phyloP scores from a whole-genome alignment of 169 alveolate species.

The Cryptosporidium sp. region DNA sequence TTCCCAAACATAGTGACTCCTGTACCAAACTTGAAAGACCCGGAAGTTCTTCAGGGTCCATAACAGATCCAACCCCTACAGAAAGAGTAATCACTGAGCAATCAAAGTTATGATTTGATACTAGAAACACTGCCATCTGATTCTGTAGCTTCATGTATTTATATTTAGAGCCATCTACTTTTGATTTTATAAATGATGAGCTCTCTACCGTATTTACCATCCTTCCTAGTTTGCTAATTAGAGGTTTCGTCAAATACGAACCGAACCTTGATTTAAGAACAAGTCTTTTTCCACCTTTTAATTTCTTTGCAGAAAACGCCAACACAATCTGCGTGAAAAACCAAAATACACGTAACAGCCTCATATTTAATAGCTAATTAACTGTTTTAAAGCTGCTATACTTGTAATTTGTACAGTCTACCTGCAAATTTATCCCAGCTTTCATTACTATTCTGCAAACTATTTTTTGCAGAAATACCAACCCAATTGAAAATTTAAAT shows the following conservation, averaged over 20 bases:
- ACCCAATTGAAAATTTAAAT: not conserved
- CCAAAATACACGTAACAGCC: not conserved
- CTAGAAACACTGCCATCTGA: slow-evolving; percentile 4
- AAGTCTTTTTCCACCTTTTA: not conserved
- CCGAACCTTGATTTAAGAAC: not conserved
- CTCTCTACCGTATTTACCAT: not conserved
- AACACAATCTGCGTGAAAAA: not conserved
- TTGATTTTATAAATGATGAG: slow-evolving; percentile 13
- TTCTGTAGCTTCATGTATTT: not conserved
- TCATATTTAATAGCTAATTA: not conserved
- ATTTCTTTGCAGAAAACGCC: not conserved
- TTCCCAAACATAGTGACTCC: slow-evolving; percentile 16
- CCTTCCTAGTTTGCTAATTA: not conserved
- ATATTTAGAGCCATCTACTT: slow-evolving; percentile 5
- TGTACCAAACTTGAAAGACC: slow-evolving; percentile 20
- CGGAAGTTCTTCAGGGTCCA: slow-evolving; percentile 20
- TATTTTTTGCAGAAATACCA: not conserved
- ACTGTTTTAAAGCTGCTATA: not conserved
- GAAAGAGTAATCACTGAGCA: slow-evolving; percentile 15
- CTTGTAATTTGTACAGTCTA: not conserved
- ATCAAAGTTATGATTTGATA: not conserved
- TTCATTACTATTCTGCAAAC: not conserved
- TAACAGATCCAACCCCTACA: slow-evolving; percentile 48
- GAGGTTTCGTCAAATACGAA: not conserved
- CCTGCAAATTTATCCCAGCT: not conserved